Conservation (phyloP, 306 rosid genomes). For the Ziziphus jujuba region DNA sequence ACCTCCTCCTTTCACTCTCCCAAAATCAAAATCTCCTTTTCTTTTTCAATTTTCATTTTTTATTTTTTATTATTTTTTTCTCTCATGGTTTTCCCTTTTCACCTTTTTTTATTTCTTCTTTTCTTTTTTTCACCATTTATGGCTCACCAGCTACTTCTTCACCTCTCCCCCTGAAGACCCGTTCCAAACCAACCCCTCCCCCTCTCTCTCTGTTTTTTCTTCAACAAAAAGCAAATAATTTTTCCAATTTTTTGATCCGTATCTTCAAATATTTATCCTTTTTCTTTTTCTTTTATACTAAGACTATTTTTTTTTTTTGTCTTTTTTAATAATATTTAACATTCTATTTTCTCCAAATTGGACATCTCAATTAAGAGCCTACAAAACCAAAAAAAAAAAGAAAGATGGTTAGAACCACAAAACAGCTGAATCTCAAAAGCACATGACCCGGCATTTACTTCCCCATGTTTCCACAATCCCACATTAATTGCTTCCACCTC, state of each 20-base stretch:
- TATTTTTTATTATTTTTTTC: constrained; percentile 9
- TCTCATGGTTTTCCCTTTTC: too few species aligned
- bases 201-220: too few species aligned
- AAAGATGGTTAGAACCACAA: not conserved
- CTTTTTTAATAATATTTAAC: not conserved
- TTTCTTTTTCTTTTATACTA: too few species aligned
- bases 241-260: too few species aligned
- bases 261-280: too few species aligned
- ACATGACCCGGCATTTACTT: constrained; percentile 53
- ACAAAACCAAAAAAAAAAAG: constrained; percentile 13
- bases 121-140: too few species aligned
- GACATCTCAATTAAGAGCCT: too few species aligned
- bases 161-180: constrained; percentile 46
- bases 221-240: too few species aligned
- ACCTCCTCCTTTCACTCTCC: constrained; percentile 28
- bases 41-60: constrained; percentile 10
- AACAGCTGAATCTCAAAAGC: constrained; percentile 43
- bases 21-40: too few species aligned
- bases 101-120: constrained; percentile 12
- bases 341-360: not conserved
- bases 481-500: constrained; percentile 29
- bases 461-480: constrained; percentile 38
- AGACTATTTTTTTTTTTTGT: too few species aligned
- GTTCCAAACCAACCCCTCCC: too few species aligned
- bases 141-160: too few species aligned